Conservation (phyloP, 352 stramenopile genomes). For the Phytophthora melonis region DNA sequence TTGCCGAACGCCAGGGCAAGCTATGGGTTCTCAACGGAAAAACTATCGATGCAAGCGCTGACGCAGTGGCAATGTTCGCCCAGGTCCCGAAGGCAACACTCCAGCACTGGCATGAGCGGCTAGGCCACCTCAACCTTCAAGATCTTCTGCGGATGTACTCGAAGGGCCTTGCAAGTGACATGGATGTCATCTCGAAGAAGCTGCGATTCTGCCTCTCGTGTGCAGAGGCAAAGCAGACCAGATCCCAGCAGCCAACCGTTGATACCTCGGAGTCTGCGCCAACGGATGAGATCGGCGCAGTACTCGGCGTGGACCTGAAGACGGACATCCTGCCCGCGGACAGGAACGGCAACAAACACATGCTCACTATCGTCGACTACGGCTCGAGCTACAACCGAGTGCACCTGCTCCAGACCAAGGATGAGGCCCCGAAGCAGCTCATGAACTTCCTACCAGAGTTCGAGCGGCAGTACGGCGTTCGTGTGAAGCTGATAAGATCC, state of each 20-base stretch:
- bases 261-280: neutral
- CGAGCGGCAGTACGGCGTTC: neutral
- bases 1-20: neutral
- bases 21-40: neutral
- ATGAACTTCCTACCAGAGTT: neutral
- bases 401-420: neutral
- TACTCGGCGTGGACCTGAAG: neutral
- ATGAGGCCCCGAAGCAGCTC: neutral
- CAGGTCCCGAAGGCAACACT: neutral
- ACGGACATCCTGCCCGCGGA: neutral
- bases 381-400: neutral
- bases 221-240: neutral
- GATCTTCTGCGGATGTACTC: neutral
- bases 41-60: neutral
- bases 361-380: neutral
- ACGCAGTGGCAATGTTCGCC: neutral
- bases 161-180: neutral
- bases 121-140: neutral
- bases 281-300: constrained; percentile 1
- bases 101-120: neutral
- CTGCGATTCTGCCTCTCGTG: neutral
- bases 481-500: neutral
- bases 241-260: neutral
- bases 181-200: neutral
- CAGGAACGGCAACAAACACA: neutral